Percentiles rank a stretch among this genome's conserved stretches.
Evolutionary conservation across 257 asterid species (phyloP).

Genomic region (Capsicum baccatum): DNA sequence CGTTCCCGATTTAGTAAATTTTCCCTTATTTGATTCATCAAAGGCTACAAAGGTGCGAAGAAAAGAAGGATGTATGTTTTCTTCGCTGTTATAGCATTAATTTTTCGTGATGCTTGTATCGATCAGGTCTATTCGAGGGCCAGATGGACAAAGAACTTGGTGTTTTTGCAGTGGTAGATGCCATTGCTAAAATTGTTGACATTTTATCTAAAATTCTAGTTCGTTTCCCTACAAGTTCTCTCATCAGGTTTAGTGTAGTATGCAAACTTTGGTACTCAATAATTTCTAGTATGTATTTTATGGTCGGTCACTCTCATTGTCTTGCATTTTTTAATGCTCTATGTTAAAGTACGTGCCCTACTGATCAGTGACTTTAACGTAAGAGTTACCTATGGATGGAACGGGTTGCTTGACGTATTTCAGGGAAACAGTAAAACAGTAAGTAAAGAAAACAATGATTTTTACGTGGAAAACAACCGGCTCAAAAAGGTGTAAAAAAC

Average conservation of each 20-base stretch:
- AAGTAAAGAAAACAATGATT: too few relatives aligned
- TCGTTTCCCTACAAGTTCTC: neutral
- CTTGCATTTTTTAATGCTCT: neutral
- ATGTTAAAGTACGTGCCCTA: too few relatives aligned
- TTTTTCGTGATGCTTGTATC: neutral
- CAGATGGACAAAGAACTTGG: neutral
- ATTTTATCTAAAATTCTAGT: slow-evolving; percentile 20
- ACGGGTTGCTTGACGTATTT: too few relatives aligned
- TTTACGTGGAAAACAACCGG: too few relatives aligned
- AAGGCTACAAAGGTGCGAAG: too few relatives aligned
- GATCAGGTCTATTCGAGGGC: neutral
- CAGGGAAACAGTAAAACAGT: too few relatives aligned
- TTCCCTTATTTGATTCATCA: too few relatives aligned
- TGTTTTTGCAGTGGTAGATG: neutral
- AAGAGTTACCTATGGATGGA: too few relatives aligned
- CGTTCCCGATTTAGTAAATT: too few relatives aligned
- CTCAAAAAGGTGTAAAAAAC: too few relatives aligned
- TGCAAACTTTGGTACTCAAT: neutral
- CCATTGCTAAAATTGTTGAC: neutral
- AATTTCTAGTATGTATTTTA: neutral
- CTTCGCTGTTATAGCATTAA: neutral
- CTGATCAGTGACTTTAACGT: too few relatives aligned
- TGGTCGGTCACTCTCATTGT: neutral
- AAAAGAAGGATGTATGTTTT: too few relatives aligned
- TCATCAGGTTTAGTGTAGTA: neutral